Percentiles rank a stretch among this genome's conserved stretches.
These are phyloP conservation scores for Vicia faba DNA, from an alignment of 306 rosid genomes.

Conservation along the genomic window DNA sequence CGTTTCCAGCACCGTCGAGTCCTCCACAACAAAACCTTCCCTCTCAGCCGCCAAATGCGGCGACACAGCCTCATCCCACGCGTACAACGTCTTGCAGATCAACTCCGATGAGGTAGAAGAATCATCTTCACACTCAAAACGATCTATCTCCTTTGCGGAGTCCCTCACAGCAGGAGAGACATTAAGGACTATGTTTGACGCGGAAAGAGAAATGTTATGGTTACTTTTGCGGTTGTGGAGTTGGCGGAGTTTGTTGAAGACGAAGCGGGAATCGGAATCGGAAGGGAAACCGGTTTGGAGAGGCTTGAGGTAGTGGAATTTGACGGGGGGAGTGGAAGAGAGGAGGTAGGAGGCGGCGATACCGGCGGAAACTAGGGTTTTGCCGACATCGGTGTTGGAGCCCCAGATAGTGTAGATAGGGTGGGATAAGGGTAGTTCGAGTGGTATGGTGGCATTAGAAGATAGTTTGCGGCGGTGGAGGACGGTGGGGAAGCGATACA, in stretches of 20 bases:
- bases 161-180: slow-evolving; percentile 47
- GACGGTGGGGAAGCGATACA: slow-evolving; percentile 40
- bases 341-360: slow-evolving; percentile 68
- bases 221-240: slow-evolving; percentile 44
- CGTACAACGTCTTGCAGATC: slow-evolving; percentile 78
- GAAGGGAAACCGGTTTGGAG: slow-evolving; percentile 85
- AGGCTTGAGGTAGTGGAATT: slow-evolving; percentile 84
- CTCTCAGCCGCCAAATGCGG: slow-evolving; percentile 89
- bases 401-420: slow-evolving; percentile 88
- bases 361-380: slow-evolving; percentile 94
- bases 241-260: slow-evolving; percentile 51
- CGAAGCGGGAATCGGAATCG: slow-evolving; percentile 86
- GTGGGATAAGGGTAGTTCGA: slow-evolving; percentile 61
- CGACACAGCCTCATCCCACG: slow-evolving; percentile 85
- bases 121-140: slow-evolving; percentile 2
- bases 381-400: slow-evolving; percentile 87
- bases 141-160: background rate
- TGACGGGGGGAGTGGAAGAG: slow-evolving; percentile 41
- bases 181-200: slow-evolving; percentile 59
- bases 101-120: slow-evolving; percentile 44
- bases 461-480: slow-evolving; percentile 37
- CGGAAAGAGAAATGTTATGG: slow-evolving; percentile 41
- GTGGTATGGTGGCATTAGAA: slow-evolving; percentile 40
- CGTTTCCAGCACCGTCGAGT: slow-evolving; percentile 52
- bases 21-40: slow-evolving; percentile 62